Evolutionary conservation across 768 basidiomycete genomes (phyloP).

Genomic region (Tylopilus sp.): DNA sequence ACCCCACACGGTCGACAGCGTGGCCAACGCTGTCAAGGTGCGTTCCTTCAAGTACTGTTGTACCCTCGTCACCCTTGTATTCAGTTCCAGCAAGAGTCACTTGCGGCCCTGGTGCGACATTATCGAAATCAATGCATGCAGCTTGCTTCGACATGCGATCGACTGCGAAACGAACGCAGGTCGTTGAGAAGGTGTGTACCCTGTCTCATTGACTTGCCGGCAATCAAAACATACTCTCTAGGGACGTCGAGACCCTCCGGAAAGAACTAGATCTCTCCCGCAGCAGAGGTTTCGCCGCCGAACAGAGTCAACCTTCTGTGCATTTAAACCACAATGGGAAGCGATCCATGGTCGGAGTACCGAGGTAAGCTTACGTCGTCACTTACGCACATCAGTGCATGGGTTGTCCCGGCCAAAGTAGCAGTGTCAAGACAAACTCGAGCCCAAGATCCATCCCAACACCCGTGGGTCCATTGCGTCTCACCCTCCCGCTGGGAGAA

Average conservation of each 20-base stretch:
- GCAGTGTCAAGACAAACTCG: conserved; percentile 39
- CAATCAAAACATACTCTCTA: conserved; percentile 23
- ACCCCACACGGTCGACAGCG: conserved; percentile 56
- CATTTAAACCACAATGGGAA: conserved; percentile 59
- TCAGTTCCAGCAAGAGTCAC: conserved; percentile 78
- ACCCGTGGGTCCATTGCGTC: conserved; percentile 57
- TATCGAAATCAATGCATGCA: conserved; percentile 59
- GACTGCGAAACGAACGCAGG: conserved; percentile 38
- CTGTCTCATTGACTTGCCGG: conserved; percentile 3
- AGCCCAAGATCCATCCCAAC: conserved; percentile 59
- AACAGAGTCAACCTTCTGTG: conserved; percentile 33
- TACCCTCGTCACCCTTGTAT: neutral
- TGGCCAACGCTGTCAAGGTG: conserved; percentile 70
- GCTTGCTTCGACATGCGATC: conserved; percentile 30
- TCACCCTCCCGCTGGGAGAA: conserved; percentile 65
- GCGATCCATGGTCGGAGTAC: conserved; percentile 48
- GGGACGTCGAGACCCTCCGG: conserved; percentile 46
- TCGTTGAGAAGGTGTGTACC: conserved; percentile 50
- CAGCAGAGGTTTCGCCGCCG: conserved; percentile 27
- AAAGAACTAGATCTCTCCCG: conserved; percentile 50
- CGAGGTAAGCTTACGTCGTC: conserved; percentile 35
- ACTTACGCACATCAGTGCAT: neutral
- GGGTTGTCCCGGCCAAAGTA: conserved; percentile 16
- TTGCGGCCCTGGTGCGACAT: conserved; percentile 63
- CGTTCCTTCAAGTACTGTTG: neutral